Base-by-base conservation (phyloP, 192 early-diverging fungal genomes). In the Haplosporangium gracile region DNA sequence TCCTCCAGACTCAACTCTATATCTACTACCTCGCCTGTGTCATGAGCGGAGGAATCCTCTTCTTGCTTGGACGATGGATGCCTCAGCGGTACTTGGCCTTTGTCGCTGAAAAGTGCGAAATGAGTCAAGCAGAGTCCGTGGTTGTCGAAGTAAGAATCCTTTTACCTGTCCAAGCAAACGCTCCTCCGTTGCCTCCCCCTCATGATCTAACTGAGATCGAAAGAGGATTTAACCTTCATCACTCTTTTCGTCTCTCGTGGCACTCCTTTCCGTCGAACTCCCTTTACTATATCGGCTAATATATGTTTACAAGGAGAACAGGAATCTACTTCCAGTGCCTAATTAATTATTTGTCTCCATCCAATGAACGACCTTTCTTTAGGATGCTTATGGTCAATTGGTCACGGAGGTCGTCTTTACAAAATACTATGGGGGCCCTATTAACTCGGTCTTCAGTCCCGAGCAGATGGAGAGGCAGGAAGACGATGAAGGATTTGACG, bases 61-160 rank as follows among this genome's bases (percentile, higher is more conserved):
- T 93, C 73, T 87, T 99, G 32, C 51, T 97, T 22, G 95, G 93
- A 75, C 94, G 97, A 60, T 99, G 98, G 98, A 86, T 98, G 63
- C 96, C 97, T 65, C 82, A 83, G 45, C 90, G 94, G 85, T 94
- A 93, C 83, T 90, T 98, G 45, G 77, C 81, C 42, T 93, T 95
- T 90, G 93, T 94, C 0, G 94, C 95, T 22, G 57, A 51, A 15
- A 84, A 77, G 5, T 94, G 90, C 49, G 85, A 89, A 13, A 90
- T 99, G 65, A 89, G 88, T 49, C 91, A 93, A 18, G 97, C 98
- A 5, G 91, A 93, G 32, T 91, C 88, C 71, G 80, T 96, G 24
- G 90, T 93, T 1, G 91, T 96, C 24, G 90, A 91, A 82, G 91
- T 90, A 89, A 32, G 29, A 6, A 4, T 1, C 60, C n/a, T 10